Conservation (phyloP, 345 rosid genomes). For the Hypericum perforatum region DNA sequence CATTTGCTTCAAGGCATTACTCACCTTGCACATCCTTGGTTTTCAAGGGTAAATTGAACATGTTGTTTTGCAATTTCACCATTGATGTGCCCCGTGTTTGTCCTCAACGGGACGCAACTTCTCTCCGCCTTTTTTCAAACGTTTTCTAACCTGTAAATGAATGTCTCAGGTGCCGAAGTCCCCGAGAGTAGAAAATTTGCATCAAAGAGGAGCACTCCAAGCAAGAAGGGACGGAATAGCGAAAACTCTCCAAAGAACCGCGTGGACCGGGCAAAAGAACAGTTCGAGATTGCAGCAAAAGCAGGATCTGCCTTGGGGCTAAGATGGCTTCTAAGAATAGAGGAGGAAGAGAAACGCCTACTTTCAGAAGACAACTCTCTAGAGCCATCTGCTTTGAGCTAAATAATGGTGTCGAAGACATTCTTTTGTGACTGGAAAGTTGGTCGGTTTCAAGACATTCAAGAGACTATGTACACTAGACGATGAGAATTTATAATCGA, state of each 20-base stretch:
- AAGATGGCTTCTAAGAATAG: constrained; percentile 66
- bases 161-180: constrained; percentile 54
- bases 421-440: constrained; percentile 16
- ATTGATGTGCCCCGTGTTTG: no score
- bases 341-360: constrained; percentile 67
- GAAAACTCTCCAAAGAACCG: constrained; percentile 24
- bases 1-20: no score
- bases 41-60: no score
- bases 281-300: constrained; percentile 66
- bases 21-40: no score
- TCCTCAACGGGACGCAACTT: no score
- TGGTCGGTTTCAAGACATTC: no score
- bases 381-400: neutral
- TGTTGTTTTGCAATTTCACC: no score
- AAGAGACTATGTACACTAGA: no score
- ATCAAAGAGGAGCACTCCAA: constrained; percentile 25
- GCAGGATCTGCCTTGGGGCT: constrained; percentile 68
- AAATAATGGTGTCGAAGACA: constrained; percentile 9
- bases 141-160: neutral
- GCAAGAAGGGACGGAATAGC: constrained; percentile 26
- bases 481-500: no score
- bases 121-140: no score
- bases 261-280: constrained; percentile 59
- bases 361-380: constrained; percentile 14
- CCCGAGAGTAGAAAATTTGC: constrained; percentile 44